These are phyloP conservation scores for Acephala macrosclerotiorum DNA, from an alignment of 2,329 filamentous ascomycete genomes.

Conservation along the genomic window DNA sequence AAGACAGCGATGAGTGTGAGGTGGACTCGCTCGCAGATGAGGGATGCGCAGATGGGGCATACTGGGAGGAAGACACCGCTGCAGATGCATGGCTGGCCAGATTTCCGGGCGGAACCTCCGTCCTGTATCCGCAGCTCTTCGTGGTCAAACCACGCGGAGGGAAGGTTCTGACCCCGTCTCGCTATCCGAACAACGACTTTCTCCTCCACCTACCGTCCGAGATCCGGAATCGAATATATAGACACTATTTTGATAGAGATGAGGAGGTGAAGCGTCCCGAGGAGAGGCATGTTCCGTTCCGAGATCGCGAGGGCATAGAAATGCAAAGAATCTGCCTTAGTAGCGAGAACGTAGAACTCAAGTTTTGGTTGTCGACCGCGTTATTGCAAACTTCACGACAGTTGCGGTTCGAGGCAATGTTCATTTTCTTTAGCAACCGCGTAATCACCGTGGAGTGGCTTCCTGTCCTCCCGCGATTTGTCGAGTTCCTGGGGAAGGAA, in stretches of 20 bases:
- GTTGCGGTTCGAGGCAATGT: slow-evolving; percentile 17
- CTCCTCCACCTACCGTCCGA: slow-evolving; percentile 16
- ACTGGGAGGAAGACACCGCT: slow-evolving; percentile 18
- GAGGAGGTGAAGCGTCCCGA: slow-evolving; percentile 13
- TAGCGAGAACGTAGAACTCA: background rate
- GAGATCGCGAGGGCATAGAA: too few species aligned
- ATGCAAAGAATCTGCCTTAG: too few species aligned
- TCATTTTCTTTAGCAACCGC: slow-evolving; percentile 13
- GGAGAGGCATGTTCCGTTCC: slow-evolving; percentile 10
- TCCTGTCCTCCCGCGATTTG: slow-evolving; percentile 15
- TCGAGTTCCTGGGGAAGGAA: slow-evolving; percentile 17
- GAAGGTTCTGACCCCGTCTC: slow-evolving; percentile 10
- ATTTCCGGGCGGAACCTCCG: slow-evolving; percentile 13
- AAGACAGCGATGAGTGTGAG: slow-evolving; percentile 1
- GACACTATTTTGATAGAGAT: slow-evolving; percentile 18
- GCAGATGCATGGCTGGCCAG: slow-evolving; percentile 18
- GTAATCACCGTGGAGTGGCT: slow-evolving; percentile 18
- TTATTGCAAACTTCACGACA: slow-evolving; percentile 18
- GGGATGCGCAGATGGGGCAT: slow-evolving; percentile 16
- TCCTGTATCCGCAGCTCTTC: slow-evolving; percentile 19
- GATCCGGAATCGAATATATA: slow-evolving; percentile 17
- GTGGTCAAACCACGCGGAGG: slow-evolving; percentile 17
- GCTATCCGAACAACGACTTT: slow-evolving; percentile 11
- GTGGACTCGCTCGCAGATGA: slow-evolving; percentile 8
- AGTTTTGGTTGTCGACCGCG: slow-evolving; percentile 19